A percentile compares a stretch with the other conserved stretches of the same genome.
These are phyloP conservation scores for Populus pruinosa DNA, from an alignment of 345 rosid genomes.

Conservation along the genomic window DNA sequence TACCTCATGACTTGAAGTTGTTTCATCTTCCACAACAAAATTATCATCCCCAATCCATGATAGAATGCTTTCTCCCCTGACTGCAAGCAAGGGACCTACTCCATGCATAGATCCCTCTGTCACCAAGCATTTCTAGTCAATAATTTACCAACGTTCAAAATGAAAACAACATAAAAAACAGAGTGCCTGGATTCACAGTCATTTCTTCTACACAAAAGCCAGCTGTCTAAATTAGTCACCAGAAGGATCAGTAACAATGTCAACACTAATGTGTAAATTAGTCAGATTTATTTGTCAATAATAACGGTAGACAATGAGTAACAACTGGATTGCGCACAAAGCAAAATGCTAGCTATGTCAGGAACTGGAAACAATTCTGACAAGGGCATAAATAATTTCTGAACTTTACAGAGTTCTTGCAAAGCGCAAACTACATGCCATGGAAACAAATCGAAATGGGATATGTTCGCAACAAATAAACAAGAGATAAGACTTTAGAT, in stretches of 20 bases:
- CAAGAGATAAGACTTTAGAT: background rate
- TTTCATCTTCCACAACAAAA: conserved; percentile 57
- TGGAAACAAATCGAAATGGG: background rate
- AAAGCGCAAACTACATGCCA: background rate
- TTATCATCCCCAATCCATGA: conserved; percentile 69
- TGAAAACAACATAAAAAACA: background rate
- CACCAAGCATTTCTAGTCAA: conserved; percentile 6
- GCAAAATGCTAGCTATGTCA: background rate
- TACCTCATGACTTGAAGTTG: conserved; percentile 58
- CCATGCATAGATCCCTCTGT: conserved; percentile 52
- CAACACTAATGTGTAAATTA: too few species aligned
- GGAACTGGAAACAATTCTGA: background rate
- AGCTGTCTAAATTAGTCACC: background rate
- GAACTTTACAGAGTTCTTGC: background rate
- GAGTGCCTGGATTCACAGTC: background rate
- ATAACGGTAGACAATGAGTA: background rate
- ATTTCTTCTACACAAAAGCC: background rate
- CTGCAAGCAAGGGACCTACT: conserved; percentile 59
- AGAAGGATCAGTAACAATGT: background rate
- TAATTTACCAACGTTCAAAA: background rate
- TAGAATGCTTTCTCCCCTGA: conserved; percentile 64
- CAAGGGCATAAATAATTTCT: background rate
- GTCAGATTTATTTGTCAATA: background rate
- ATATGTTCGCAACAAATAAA: background rate
- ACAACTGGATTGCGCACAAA: background rate